Evolutionary conservation across 192 early-diverging fungal genomes (phyloP).

Genomic region (Podila verticillata): DNA sequence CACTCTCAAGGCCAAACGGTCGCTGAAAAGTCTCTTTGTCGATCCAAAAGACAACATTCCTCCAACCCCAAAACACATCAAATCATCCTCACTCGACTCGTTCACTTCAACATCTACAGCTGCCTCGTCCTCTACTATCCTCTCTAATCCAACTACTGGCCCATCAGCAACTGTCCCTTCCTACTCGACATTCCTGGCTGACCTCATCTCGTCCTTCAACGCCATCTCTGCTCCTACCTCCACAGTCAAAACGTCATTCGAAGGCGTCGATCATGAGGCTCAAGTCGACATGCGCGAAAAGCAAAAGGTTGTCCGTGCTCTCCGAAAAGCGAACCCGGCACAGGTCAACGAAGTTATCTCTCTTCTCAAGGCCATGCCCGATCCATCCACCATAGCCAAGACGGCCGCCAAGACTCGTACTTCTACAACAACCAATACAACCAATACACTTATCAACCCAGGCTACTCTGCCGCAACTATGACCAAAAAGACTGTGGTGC

Average conservation of each 20-base stretch:
- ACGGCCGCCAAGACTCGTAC: neutral
- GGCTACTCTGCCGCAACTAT: neutral
- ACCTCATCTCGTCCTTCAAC: slow-evolving; percentile 33
- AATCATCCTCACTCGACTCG: neutral
- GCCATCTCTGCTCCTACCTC: slow-evolving; percentile 15
- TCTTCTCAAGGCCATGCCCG: slow-evolving; percentile 45
- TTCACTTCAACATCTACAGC: neutral
- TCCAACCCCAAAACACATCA: neutral
- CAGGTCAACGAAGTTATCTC: slow-evolving; percentile 39
- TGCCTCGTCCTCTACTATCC: neutral
- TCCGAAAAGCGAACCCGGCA: slow-evolving; percentile 23
- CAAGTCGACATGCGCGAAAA: slow-evolving; percentile 23
- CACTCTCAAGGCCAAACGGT: neutral
- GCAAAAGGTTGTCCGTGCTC: slow-evolving; percentile 37
- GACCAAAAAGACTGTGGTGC: neutral
- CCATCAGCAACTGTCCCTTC: neutral
- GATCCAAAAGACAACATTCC: neutral
- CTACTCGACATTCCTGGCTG: slow-evolving; percentile 25
- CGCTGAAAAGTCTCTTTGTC: neutral
- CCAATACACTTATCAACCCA: neutral
- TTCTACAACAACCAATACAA: neutral
- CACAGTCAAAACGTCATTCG: slow-evolving; percentile 23
- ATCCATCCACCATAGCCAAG: slow-evolving; percentile 14
- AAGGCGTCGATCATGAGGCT: slow-evolving; percentile 28
- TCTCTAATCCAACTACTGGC: neutral